Percentiles rank a stretch among this genome's conserved stretches.
Evolutionary conservation across 805 yeast species (phyloP).

Genomic region (Lipomyces spencermartinsiae): DNA sequence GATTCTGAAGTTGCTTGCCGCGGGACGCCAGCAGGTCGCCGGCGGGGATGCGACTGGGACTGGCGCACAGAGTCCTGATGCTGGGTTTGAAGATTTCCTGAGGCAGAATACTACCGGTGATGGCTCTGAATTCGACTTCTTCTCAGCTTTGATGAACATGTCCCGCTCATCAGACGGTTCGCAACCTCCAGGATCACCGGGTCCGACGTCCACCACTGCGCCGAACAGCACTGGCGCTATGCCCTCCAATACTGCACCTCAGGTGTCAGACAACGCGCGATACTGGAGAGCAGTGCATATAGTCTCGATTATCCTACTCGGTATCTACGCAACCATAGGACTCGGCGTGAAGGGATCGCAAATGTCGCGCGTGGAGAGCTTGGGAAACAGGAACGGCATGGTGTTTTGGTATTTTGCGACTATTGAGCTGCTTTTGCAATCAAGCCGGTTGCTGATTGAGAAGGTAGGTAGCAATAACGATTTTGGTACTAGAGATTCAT

Average conservation of each 20-base stretch:
- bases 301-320: conserved; percentile 19
- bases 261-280: conserved; percentile 10
- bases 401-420: conserved; percentile 34
- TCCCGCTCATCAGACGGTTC: conserved; percentile 11
- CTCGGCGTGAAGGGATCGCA: conserved; percentile 26
- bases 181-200: neutral
- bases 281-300: conserved; percentile 24
- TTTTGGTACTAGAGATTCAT: neutral
- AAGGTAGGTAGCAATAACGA: conserved; percentile 18
- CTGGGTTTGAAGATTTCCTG: conserved; percentile 20
- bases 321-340: conserved; percentile 20
- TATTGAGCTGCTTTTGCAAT: conserved; percentile 29
- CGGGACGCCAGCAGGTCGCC: conserved; percentile 19
- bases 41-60: conserved; percentile 1
- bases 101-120: conserved; percentile 9
- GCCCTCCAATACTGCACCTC: neutral
- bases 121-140: conserved; percentile 16
- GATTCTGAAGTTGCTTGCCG: conserved; percentile 25
- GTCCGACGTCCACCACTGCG: neutral
- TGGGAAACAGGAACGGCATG: conserved; percentile 12
- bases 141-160: conserved; percentile 24
- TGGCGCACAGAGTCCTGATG: conserved; percentile 14
- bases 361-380: conserved; percentile 25
- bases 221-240: neutral
- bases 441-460: conserved; percentile 32